Evolutionary conservation across 176 grass and related monocot species (phyloP).

Genomic region (Zea luxurians): DNA sequence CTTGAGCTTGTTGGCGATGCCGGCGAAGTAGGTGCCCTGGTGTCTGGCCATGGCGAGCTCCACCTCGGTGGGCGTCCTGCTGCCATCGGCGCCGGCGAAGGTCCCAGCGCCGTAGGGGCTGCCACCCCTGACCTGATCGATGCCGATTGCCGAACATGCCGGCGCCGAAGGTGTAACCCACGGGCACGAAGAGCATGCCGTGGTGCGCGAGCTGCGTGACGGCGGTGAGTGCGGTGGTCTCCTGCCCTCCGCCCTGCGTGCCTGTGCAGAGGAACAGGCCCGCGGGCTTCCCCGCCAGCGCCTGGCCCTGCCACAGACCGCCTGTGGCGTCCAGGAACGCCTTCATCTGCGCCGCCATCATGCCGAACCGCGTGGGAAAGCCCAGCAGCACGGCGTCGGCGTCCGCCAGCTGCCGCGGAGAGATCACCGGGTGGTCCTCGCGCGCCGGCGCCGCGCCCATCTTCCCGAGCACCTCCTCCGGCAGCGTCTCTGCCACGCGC

Average conservation of each 20-base stretch:
- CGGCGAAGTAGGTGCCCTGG: not conserved
- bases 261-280: conserved; percentile 31
- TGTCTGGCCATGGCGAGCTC: not conserved
- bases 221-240: not conserved
- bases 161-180: not conserved
- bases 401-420: conserved; percentile 17
- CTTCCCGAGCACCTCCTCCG: not conserved
- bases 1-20: not conserved
- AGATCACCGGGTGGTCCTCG: not conserved
- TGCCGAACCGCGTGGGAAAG: conserved; percentile 53
- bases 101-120: not conserved
- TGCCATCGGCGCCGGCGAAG: not conserved
- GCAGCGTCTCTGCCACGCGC: not conserved
- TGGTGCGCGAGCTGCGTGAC: not conserved
- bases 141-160: not conserved
- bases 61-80: not conserved
- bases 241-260: conserved; percentile 42
- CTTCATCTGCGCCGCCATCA: conserved; percentile 57
- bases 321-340: conserved; percentile 42
- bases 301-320: conserved; percentile 35
- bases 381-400: conserved; percentile 47
- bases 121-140: not conserved
- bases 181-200: not conserved
- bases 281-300: conserved; percentile 45
- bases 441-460: not conserved